Evolutionary conservation across 1,284 basidiomycete species (phyloP).

Genomic region (Ustilago xerochloae): DNA sequence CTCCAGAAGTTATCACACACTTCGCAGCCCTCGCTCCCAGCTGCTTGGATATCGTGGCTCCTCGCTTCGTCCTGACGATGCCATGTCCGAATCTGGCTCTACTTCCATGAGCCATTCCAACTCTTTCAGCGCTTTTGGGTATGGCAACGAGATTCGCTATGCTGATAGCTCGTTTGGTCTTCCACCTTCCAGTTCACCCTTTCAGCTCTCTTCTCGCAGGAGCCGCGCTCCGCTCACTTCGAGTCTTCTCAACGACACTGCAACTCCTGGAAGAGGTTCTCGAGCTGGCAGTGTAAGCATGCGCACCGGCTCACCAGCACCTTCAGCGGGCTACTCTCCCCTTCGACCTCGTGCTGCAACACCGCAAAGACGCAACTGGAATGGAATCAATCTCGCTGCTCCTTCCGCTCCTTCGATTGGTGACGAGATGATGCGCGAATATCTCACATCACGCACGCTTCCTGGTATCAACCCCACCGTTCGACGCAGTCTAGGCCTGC

Average conservation of each 20-base stretch:
- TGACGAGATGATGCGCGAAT: conserved; percentile 58
- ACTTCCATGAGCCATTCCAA: conserved; percentile 39
- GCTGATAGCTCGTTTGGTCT: conserved; percentile 43
- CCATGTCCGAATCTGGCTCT: conserved; percentile 44
- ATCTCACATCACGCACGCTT: conserved; percentile 38
- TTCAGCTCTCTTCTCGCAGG: conserved; percentile 48
- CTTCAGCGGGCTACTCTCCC: conserved; percentile 30
- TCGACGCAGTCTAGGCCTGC: conserved; percentile 21
- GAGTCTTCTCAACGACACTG: conserved; percentile 20
- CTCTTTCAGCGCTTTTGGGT: conserved; percentile 51
- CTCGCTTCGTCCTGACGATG: conserved; percentile 48
- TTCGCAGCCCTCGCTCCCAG: conserved; percentile 41
- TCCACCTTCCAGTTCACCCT: conserved; percentile 46
- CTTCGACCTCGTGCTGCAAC: conserved; percentile 23
- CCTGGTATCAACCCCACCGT: conserved; percentile 33
- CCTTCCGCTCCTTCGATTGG: conserved; percentile 40
- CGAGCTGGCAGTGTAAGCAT: conserved; percentile 34
- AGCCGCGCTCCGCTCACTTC: conserved; percentile 19
- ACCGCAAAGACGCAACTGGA: conserved; percentile 54
- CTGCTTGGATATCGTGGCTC: conserved; percentile 28
- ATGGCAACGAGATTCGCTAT: conserved; percentile 51
- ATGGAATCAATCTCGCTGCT: conserved; percentile 55
- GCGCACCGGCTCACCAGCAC: conserved; percentile 29
- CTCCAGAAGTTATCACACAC: conserved; percentile 8
- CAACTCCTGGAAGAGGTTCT: conserved; percentile 20